A percentile compares a stretch with the other conserved stretches of the same genome.
Conservation (phyloP, 164 flowering plant species). For the Nymphaea colorata region DNA sequence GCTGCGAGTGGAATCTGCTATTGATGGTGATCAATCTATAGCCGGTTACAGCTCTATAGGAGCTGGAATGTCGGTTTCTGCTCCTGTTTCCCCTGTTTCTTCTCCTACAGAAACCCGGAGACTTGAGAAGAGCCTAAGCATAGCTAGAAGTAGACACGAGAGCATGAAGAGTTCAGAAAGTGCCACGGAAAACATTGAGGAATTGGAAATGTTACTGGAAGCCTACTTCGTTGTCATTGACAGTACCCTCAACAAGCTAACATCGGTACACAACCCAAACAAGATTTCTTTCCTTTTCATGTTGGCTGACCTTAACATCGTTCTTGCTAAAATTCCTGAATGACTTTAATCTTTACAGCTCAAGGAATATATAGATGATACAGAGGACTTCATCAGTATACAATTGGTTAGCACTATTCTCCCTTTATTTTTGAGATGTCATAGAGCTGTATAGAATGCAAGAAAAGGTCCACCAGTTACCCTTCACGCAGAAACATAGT, state of each 20-base stretch:
- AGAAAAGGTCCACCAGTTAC: not conserved
- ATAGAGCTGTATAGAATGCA: not conserved
- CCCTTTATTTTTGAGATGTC: not conserved
- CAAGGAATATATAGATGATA: conserved; percentile 39
- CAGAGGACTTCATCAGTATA: conserved; percentile 38
- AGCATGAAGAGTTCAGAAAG: conserved; percentile 70
- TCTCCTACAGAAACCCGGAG: conserved; percentile 64
- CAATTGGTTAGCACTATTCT: conserved; percentile 1
- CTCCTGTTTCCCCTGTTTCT: conserved; percentile 92
- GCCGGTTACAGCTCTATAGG: conserved; percentile 46
- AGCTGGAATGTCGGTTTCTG: conserved; percentile 44
- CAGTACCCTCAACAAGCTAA: conserved; percentile 83
- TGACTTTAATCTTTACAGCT: conserved; percentile 9
- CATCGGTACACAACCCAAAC: conserved; percentile 40
- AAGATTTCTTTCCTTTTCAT: not conserved
- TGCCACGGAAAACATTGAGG: conserved; percentile 52
- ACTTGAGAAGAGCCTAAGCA: conserved; percentile 77
- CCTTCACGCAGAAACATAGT: no score
- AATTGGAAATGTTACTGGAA: conserved; percentile 91
- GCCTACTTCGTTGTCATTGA: conserved; percentile 87
- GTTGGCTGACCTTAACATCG: not conserved
- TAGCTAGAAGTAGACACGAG: conserved; percentile 73
- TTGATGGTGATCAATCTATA: conserved; percentile 71
- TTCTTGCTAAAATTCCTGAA: not conserved
- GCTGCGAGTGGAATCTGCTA: conserved; percentile 49